Conservation (phyloP, 2,329 filamentous ascomycete species). For the Claviceps citrina region DNA sequence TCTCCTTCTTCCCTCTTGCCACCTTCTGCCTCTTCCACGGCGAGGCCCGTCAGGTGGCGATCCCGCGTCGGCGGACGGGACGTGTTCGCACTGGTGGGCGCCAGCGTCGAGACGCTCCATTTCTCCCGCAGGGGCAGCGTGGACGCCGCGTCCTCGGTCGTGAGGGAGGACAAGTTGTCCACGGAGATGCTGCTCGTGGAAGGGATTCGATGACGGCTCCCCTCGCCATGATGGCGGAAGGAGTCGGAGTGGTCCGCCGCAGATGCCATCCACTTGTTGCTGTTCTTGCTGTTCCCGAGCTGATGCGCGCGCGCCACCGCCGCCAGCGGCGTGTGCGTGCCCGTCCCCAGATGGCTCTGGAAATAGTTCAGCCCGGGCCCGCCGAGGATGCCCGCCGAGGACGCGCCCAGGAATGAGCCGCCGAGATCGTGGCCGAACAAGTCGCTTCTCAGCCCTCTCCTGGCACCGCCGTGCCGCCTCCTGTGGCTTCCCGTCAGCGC, state of each 20-base stretch:
- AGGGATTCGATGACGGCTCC: conserved; percentile 23
- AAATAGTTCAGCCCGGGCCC: conserved; percentile 72
- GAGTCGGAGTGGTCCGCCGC: conserved; percentile 7
- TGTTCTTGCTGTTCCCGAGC: conserved; percentile 20
- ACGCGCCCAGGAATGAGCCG: conserved; percentile 42
- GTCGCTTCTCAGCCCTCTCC: conserved; percentile 20
- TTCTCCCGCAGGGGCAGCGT: conserved; percentile 34
- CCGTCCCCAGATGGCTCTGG: conserved; percentile 61
- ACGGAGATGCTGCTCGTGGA: conserved; percentile 33
- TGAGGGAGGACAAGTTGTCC: conserved; percentile 26
- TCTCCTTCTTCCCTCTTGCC: conserved; percentile 10
- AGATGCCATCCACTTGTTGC: conserved; percentile 21
- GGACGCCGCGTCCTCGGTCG: too few species aligned
- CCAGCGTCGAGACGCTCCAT: conserved; percentile 46
- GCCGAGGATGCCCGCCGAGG: conserved; percentile 50
- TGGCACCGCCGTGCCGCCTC: conserved; percentile 14
- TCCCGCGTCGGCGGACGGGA: conserved; percentile 46
- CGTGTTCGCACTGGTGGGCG: conserved; percentile 35
- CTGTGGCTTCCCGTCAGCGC: neutral
- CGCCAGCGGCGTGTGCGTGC: conserved; percentile 63
- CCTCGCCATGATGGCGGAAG: conserved; percentile 8
- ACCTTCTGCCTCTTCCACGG: conserved; percentile 24
- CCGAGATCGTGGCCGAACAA: conserved; percentile 28
- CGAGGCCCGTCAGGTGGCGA: conserved; percentile 21
- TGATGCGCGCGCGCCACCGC: conserved; percentile 58